A percentile compares a stretch with the other conserved stretches of the same genome.
Evolutionary conservation across 2,329 filamentous ascomycete genomes (phyloP).

Genomic region (Hypoxylon sp.): DNA sequence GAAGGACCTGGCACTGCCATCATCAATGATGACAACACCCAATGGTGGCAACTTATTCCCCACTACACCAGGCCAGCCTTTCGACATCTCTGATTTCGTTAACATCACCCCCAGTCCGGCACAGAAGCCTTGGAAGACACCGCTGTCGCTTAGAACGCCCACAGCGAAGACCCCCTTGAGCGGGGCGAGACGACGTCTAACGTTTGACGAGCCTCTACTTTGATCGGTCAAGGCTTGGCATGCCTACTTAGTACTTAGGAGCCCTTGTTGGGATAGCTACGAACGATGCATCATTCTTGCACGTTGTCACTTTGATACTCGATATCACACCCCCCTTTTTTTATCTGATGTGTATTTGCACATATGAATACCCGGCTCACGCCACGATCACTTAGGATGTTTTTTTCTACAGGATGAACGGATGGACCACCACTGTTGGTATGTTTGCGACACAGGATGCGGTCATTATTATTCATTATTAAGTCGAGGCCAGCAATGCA

Average conservation of each 20-base stretch:
- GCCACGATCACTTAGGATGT: slow-evolving; percentile 40
- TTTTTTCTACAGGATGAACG: slow-evolving; percentile 35
- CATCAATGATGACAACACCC: slow-evolving; percentile 91
- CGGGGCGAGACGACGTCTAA: slow-evolving; percentile 81
- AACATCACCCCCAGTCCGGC: slow-evolving; percentile 97
- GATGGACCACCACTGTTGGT: slow-evolving; percentile 20
- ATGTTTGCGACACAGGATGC: slow-evolving; percentile 30
- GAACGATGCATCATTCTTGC: slow-evolving; percentile 14
- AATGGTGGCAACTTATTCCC: slow-evolving; percentile 78
- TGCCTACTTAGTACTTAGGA: slow-evolving; percentile 7
- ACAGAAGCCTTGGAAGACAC: slow-evolving; percentile 90
- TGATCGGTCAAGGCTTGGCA: slow-evolving; percentile 5
- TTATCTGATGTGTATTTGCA: slow-evolving; percentile 27
- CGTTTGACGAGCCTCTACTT: slow-evolving; percentile 80
- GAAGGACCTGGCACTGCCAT: slow-evolving; percentile 79
- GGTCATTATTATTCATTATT: slow-evolving; percentile 22
- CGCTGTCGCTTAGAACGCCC: slow-evolving; percentile 65
- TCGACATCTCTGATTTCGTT: slow-evolving; percentile 97
- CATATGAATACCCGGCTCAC: slow-evolving; percentile 44
- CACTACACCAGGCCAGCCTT: slow-evolving; percentile 83
- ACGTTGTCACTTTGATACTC: slow-evolving; percentile 19
- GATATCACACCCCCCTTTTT: neutral
- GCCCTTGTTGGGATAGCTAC: slow-evolving; percentile 19
- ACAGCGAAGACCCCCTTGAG: slow-evolving; percentile 71
- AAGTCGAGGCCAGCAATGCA: slow-evolving; percentile 25